Conservation (phyloP, 495 filamentous ascomycete genomes). For the Pyrenopolyporus hunteri region DNA sequence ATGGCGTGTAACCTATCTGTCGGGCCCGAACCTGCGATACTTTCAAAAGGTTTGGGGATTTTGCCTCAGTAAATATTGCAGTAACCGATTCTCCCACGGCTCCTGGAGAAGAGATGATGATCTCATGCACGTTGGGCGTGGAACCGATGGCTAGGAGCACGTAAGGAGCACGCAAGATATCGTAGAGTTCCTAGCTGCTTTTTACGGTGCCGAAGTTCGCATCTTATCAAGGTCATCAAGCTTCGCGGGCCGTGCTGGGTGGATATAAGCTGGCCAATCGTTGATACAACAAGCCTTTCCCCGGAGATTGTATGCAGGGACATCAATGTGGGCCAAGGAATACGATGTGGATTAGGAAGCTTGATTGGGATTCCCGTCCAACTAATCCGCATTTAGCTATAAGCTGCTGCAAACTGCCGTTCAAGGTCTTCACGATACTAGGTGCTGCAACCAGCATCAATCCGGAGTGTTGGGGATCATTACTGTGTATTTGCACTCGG, state of each 20-base stretch:
- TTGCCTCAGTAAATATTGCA: not conserved
- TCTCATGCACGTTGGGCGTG: not conserved
- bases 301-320: slow-evolving; percentile 28
- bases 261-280: slow-evolving; percentile 9
- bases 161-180: slow-evolving; percentile 24
- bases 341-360: slow-evolving; percentile 31
- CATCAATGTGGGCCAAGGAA: slow-evolving; percentile 20
- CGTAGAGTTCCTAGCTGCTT: slow-evolving; percentile 12
- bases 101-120: not conserved
- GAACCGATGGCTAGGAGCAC: slow-evolving; percentile 16
- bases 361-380: slow-evolving; percentile 12
- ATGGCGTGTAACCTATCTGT: too few relatives aligned
- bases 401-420: slow-evolving; percentile 14
- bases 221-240: slow-evolving; percentile 7
- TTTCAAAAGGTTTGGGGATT: too few relatives aligned
- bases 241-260: not conserved
- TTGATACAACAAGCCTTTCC: not conserved
- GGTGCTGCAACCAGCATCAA: slow-evolving; percentile 2
- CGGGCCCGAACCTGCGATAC: too few relatives aligned
- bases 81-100: not conserved
- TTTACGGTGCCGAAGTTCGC: slow-evolving; percentile 12
- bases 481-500: slow-evolving; percentile 19
- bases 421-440: slow-evolving; percentile 3
- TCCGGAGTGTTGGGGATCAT: slow-evolving; percentile 21
- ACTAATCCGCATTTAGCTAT: slow-evolving; percentile 6